Percentiles rank a stretch among this genome's conserved stretches.
phyloP scores from a whole-genome alignment of 2,329 filamentous ascomycete genomes.

The Neofusicoccum parvum region DNA sequence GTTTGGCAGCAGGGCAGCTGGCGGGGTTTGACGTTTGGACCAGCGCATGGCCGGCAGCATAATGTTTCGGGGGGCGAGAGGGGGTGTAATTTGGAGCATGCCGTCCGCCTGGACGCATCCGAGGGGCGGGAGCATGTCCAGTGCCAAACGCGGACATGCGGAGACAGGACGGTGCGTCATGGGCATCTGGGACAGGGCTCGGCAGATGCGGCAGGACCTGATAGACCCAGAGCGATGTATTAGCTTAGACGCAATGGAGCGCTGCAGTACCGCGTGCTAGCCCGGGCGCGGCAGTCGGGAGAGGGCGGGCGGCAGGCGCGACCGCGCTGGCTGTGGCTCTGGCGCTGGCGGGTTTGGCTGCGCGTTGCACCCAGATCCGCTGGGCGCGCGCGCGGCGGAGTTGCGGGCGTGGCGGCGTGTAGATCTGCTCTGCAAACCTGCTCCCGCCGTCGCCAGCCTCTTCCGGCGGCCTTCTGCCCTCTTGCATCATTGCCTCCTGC shows the following conservation, averaged over 20 bases:
- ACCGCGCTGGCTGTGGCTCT: not conserved
- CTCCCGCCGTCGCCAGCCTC: not conserved
- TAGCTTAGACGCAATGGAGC: not conserved
- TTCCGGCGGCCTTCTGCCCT: not conserved
- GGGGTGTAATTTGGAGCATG: no score
- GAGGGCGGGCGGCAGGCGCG: not conserved
- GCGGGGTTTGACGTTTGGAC: not conserved
- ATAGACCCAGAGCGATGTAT: not conserved
- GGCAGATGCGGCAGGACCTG: not conserved
- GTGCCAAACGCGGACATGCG: no score
- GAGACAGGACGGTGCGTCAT: not conserved
- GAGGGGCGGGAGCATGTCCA: not conserved
- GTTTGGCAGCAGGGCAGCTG: not conserved
- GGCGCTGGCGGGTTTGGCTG: not conserved
- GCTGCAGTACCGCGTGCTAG: not conserved
- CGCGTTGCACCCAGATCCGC: no score
- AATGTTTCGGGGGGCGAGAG: not conserved
- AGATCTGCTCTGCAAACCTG: conserved; percentile 7
- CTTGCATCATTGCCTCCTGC: conserved; percentile 7
- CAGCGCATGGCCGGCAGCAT: not conserved
- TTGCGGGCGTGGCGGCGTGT: not conserved
- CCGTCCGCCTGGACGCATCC: no score
- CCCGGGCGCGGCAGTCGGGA: not conserved
- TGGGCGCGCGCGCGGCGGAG: not conserved
- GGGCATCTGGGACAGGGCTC: not conserved